Conservation (phyloP, 352 stramenopile species). For the Pythium sukuiense region DNA sequence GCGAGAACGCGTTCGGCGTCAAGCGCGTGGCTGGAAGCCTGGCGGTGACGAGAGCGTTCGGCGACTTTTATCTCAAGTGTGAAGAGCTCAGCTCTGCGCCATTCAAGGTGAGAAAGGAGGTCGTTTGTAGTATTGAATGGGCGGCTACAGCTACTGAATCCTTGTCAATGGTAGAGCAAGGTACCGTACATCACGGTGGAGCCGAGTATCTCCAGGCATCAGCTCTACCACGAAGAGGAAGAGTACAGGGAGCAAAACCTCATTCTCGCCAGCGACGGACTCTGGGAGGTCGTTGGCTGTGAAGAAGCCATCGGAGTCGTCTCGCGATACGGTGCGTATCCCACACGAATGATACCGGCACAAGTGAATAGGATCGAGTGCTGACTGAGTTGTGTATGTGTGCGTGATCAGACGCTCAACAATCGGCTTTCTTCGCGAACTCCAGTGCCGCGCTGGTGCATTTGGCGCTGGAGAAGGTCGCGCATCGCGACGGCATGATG, state of each 20-base stretch:
- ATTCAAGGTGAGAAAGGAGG: conserved; percentile 74
- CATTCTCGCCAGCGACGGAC: conserved; percentile 78
- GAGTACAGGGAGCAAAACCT: conserved; percentile 66
- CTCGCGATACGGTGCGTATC: conserved; percentile 56
- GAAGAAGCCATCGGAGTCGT: conserved; percentile 70
- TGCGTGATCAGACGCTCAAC: conserved; percentile 7
- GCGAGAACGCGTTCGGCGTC: conserved; percentile 67
- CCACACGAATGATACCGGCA: not conserved
- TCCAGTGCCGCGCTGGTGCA: conserved; percentile 66
- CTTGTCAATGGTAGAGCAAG: conserved; percentile 46
- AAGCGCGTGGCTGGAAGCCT: conserved; percentile 91
- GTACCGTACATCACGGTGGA: conserved; percentile 78
- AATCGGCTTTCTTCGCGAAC: conserved; percentile 45
- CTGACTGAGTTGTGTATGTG: not conserved
- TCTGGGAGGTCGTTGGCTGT: conserved; percentile 78
- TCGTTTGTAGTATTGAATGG: not conserved
- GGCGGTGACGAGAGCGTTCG: conserved; percentile 90
- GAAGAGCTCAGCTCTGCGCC: conserved; percentile 88
- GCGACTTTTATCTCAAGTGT: conserved; percentile 94
- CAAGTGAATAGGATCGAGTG: not conserved
- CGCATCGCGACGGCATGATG: conserved; percentile 65
- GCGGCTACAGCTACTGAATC: not conserved
- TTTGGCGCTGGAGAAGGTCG: conserved; percentile 65
- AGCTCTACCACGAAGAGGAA: conserved; percentile 39
- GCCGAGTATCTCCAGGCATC: conserved; percentile 52